Conservation (phyloP, 495 filamentous ascomycete genomes). For the Achaetomiella virescens region DNA sequence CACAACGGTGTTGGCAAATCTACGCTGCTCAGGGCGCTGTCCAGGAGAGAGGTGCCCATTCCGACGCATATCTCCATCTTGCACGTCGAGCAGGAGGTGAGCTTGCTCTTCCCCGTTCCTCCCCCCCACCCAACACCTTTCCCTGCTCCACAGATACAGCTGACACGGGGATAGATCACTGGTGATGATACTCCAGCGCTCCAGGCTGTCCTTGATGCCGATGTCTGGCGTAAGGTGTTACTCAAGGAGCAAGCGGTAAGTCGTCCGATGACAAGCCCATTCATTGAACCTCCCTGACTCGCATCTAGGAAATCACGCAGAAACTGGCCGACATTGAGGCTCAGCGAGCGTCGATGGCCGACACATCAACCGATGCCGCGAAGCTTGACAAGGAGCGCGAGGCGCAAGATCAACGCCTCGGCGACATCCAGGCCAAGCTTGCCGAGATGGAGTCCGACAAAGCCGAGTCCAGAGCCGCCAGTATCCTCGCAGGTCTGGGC, state of each 20-base stretch:
- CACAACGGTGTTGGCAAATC: conserved; percentile 99
- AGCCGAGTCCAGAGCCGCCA: conserved; percentile 89
- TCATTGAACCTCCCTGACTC: too few species aligned
- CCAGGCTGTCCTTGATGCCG: conserved; percentile 94
- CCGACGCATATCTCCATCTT: conserved; percentile 97
- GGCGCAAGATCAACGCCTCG: conserved; percentile 78
- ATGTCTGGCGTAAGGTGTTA: conserved; percentile 97
- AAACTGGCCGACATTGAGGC: conserved; percentile 73
- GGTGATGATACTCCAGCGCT: conserved; percentile 94
- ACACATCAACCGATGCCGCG: conserved; percentile 78
- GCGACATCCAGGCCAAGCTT: conserved; percentile 86
- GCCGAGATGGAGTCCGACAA: conserved; percentile 99
- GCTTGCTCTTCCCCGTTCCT: too few species aligned
- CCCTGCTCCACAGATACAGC: neutral
- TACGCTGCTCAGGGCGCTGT: conserved; percentile 85
- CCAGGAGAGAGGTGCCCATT: conserved; percentile 87
- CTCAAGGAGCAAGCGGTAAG: conserved; percentile 80
- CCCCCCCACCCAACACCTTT: too few species aligned
- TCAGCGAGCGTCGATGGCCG: conserved; percentile 72
- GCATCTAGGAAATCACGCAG: conserved; percentile 76
- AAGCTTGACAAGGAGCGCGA: conserved; percentile 81
- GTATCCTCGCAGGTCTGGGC: conserved; percentile 92
- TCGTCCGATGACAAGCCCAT: conserved; percentile 6
- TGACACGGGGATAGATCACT: conserved; percentile 57
- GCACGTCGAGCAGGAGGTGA: conserved; percentile 96